Evolutionary conservation across 805 yeast genomes (phyloP).

Genomic region (Suhomyces prunicola): DNA sequence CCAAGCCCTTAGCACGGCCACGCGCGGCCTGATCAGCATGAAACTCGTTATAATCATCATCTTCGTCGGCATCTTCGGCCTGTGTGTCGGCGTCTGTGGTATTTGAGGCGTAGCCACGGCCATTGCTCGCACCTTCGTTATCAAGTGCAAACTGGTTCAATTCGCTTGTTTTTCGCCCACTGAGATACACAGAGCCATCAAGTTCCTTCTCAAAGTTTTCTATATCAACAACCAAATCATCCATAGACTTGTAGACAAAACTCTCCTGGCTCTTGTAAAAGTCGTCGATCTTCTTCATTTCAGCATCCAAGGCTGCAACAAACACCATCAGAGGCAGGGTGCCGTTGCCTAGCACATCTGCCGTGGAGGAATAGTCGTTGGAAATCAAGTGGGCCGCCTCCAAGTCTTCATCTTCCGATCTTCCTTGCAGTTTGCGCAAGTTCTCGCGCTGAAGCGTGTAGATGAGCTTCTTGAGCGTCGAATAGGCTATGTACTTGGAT

Average conservation of each 20-base stretch:
- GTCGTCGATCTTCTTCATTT: constrained; percentile 68
- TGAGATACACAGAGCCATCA: constrained; percentile 11
- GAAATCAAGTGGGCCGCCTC: constrained; percentile 27
- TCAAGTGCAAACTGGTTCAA: constrained; percentile 4
- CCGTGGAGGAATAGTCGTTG: constrained; percentile 18
- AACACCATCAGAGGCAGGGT: constrained; percentile 55
- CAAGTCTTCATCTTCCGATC: constrained; percentile 23
- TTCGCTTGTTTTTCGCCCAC: constrained; percentile 4
- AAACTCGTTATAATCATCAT: constrained; percentile 28
- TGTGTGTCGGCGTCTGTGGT: constrained; percentile 37
- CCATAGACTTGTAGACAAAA: constrained; percentile 51
- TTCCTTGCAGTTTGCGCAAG: constrained; percentile 15
- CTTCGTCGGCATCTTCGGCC: constrained; percentile 28
- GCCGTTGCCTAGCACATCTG: constrained; percentile 10
- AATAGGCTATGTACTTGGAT: constrained; percentile 84
- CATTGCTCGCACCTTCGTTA: not conserved
- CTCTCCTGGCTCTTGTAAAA: constrained; percentile 70
- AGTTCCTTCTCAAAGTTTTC: constrained; percentile 52
- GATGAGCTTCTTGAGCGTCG: constrained; percentile 79
- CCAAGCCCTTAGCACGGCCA: constrained; percentile 2
- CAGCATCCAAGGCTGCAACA: constrained; percentile 69
- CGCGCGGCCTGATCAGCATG: constrained; percentile 17
- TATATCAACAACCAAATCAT: constrained; percentile 58
- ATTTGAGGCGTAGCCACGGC: constrained; percentile 7
- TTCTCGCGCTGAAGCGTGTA: constrained; percentile 75